Evolutionary conservation across 2,329 filamentous ascomycete genomes (phyloP), one percentile per base, ranked within the genome.

Genomic region (Venturia effusa): DNA sequence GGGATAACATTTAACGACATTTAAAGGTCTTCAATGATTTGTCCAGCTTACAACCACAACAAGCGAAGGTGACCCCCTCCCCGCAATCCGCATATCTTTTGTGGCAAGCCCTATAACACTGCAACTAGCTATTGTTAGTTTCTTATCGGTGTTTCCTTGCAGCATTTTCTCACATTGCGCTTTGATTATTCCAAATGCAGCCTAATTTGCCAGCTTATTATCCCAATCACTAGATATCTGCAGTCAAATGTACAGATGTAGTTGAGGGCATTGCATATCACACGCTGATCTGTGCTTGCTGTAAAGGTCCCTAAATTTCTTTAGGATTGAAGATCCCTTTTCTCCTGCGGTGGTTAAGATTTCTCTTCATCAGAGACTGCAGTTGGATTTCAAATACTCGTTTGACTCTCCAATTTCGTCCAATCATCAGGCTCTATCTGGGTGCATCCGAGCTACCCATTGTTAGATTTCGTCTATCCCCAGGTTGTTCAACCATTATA

Each of bases 1-100:
- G 51, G 51, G 51, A 57, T 34, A 57, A 34, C 30, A 34, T 57
- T n/a, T 57, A 57, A 57, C 51, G 51, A 51, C n/a, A 48, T 48
- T 24, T 45, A 22, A 45, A 7, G 27, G 27, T 10, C 27, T 55
- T 55, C 22, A 17, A 22, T 57, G 51, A 57, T 57, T 57, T 30
- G 51, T 24, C 27, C 48, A 30, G 32, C 6, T 55, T 13, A 30
- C 48, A 55, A 34, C 24, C 30, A 32, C 15, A 48, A 15, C 45
- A 22, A 19, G 4, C n/a, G 15, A 45, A 13, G 15, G 43, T 45
- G 19, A 2, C 43, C 5, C 17, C 4, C 30, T 54, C 43, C 48
- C 48, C 48, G 48, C 27, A 55, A 55, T 32, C 48, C 32, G 48
- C 48, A 30, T 15, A 34, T 4, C 24, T 32, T 55, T 45, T 55